A percentile compares a stretch with the other conserved stretches of the same genome.
phyloP scores from a whole-genome alignment of 2,329 filamentous ascomycete species.

The Fusarium continuum region DNA sequence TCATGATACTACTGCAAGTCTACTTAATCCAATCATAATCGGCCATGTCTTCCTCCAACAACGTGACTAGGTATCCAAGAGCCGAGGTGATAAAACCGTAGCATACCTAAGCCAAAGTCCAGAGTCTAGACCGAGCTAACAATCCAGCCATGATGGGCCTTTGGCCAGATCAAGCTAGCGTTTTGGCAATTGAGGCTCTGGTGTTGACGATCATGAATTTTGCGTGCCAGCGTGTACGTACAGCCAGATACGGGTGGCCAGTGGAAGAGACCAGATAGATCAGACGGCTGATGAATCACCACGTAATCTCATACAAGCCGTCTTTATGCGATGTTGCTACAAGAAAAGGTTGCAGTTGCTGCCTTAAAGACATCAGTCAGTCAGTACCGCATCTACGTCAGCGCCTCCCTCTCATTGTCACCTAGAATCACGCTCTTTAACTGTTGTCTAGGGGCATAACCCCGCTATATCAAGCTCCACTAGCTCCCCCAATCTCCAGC shows the following conservation, averaged over 20 bases:
- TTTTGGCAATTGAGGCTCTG: constrained; percentile 28
- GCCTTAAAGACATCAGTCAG: neutral
- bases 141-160: neutral
- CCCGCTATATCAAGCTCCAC: constrained; percentile 33
- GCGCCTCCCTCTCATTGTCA: neutral
- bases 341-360: neutral
- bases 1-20: too few relatives aligned
- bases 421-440: constrained; percentile 15
- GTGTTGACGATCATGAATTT: constrained; percentile 34
- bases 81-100: neutral
- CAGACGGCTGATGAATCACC: constrained; percentile 14
- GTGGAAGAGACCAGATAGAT: neutral
- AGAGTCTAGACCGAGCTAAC: constrained; percentile 13
- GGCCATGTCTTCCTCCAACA: constrained; percentile 1
- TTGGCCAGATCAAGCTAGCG: constrained; percentile 21
- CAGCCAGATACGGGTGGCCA: constrained; percentile 7
- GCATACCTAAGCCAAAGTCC: too few relatives aligned
- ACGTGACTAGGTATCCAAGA: constrained; percentile 17
- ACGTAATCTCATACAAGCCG: constrained; percentile 7
- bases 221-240: constrained; percentile 14
- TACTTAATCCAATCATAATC: neutral
- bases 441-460: constrained; percentile 7
- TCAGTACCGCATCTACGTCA: neutral
- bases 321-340: neutral
- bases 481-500: constrained; percentile 21